phyloP scores from a whole-genome alignment of 805 yeast genomes.

The Spencermartinsiella europaea region DNA sequence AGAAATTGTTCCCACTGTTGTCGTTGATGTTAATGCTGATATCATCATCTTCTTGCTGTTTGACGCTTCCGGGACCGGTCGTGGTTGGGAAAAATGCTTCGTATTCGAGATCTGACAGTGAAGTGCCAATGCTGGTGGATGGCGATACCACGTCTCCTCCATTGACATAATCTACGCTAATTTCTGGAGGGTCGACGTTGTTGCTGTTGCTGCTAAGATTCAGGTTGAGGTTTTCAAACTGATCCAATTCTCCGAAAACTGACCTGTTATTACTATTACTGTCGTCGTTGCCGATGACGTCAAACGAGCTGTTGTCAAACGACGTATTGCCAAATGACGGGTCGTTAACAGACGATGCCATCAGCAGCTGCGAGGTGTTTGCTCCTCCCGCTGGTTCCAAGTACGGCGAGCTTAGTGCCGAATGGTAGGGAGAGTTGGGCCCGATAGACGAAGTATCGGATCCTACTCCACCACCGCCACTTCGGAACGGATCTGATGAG shows the following conservation, averaged over 20 bases:
- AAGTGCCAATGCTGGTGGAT: background rate
- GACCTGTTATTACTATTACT: background rate
- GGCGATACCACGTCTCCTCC: background rate
- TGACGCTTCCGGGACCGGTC: background rate
- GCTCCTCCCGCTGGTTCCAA: too few relatives aligned
- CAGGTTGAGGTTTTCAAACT: background rate
- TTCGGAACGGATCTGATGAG: background rate
- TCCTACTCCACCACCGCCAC: background rate
- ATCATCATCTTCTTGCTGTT: too few relatives aligned
- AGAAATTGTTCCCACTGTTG: background rate
- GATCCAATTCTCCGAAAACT: background rate
- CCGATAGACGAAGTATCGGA: constrained; percentile 7
- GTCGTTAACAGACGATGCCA: too few relatives aligned
- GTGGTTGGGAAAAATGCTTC: constrained; percentile 1
- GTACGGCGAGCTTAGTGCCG: constrained; percentile 18
- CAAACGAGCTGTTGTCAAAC: too few relatives aligned
- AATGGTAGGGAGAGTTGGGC: constrained; percentile 16
- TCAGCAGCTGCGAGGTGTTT: too few relatives aligned
- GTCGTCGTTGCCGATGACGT: background rate
- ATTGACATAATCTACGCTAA: constrained; percentile 6
- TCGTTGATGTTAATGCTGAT: background rate
- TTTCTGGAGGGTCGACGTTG: constrained; percentile 6
- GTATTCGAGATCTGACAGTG: constrained; percentile 1
- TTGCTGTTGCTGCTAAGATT: too few relatives aligned
- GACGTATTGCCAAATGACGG: too few relatives aligned